phyloP scores from a whole-genome alignment of 345 rosid species.

The Arabis alpina region DNA sequence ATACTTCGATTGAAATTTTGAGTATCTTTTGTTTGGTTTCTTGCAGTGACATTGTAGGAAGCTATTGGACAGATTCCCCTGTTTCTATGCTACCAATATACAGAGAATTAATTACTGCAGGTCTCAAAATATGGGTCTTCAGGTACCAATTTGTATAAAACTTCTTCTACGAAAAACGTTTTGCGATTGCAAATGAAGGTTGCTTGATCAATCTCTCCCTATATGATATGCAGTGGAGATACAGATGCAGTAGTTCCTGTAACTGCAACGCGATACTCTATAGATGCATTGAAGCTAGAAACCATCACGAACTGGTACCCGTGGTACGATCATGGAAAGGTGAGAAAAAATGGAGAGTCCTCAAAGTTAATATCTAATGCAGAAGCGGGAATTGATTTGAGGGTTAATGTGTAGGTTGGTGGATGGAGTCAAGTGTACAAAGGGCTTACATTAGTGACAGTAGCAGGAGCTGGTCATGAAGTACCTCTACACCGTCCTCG shows the following conservation, averaged over 20 bases:
- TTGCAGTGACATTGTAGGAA: constrained; percentile 62
- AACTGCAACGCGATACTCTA: constrained; percentile 87
- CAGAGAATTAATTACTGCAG: constrained; percentile 67
- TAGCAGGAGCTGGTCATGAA: constrained; percentile 93
- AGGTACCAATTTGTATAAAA: constrained; percentile 51
- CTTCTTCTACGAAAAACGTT: neutral
- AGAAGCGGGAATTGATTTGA: constrained; percentile 14
- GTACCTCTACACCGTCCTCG: constrained; percentile 89
- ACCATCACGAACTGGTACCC: constrained; percentile 85
- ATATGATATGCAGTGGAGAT: constrained; percentile 72
- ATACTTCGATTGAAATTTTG: neutral
- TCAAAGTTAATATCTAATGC: constrained; percentile 25
- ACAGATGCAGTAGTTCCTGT: constrained; percentile 92
- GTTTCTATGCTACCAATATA: constrained; percentile 75
- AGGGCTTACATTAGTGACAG: constrained; percentile 83
- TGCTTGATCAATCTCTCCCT: constrained; percentile 32
- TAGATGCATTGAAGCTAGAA: constrained; percentile 79
- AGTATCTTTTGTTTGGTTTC: neutral
- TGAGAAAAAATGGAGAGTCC: constrained; percentile 7
- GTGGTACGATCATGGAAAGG: constrained; percentile 66
- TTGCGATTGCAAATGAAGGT: constrained; percentile 2
- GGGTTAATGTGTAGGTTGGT: constrained; percentile 60
- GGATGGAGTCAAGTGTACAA: constrained; percentile 95
- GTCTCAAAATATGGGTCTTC: constrained; percentile 83
- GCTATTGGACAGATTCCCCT: constrained; percentile 80